Evolutionary conservation across 2,329 filamentous ascomycete genomes (phyloP).

Genomic region (Ophiostoma quercus): DNA sequence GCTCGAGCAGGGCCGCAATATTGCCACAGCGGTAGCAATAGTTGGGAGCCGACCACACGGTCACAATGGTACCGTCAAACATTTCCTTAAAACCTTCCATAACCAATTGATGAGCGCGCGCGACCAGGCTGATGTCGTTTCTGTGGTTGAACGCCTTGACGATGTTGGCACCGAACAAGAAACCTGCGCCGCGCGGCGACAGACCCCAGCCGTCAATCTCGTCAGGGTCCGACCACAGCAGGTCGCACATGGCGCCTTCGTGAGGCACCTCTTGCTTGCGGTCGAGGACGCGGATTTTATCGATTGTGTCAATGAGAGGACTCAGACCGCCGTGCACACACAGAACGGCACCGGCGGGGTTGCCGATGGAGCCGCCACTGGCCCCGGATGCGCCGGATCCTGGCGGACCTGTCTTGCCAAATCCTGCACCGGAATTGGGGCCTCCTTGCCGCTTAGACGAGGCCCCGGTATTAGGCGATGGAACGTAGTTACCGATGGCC

Average conservation of each 20-base stretch:
- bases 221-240: constrained; percentile 96
- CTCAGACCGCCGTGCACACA: constrained; percentile 94
- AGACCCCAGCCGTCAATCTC: constrained; percentile 97
- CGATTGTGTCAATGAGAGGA: constrained; percentile 84
- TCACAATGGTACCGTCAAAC: constrained; percentile 94
- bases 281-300: constrained; percentile 92
- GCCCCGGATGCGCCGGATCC: constrained; percentile 73
- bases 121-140: constrained; percentile 88
- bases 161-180: constrained; percentile 91
- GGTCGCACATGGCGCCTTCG: constrained; percentile 97
- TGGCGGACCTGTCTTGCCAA: constrained; percentile 54
- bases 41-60: constrained; percentile 96
- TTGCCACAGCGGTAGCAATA: constrained; percentile 97
- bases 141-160: constrained; percentile 93
- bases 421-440: not conserved
- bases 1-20: constrained; percentile 87
- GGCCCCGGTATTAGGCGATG: constrained; percentile 21
- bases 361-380: constrained; percentile 58
- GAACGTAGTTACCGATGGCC: constrained; percentile 26
- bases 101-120: constrained; percentile 90
- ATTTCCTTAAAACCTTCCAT: constrained; percentile 99
- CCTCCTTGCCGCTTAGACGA: not conserved
- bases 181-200: constrained; percentile 88
- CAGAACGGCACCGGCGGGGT: constrained; percentile 75
- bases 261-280: constrained; percentile 97